Evolutionary conservation across 345 rosid genomes (phyloP).

Genomic region (Salix udensis): DNA sequence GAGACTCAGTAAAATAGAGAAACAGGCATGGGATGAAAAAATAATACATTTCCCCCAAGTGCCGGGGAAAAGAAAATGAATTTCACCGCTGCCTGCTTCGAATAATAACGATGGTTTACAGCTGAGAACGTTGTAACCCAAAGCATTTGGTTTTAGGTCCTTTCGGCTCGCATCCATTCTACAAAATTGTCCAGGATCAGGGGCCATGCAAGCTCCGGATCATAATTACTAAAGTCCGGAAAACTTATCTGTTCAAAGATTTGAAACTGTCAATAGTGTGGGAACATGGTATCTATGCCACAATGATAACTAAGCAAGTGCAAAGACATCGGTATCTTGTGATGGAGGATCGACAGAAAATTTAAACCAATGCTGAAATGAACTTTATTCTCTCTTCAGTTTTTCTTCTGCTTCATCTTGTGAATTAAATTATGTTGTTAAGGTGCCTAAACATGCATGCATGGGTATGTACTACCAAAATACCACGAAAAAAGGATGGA

Average conservation of each 20-base stretch:
- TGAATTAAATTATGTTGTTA: neutral
- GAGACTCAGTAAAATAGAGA: neutral
- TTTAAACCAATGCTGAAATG: neutral
- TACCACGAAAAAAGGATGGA: neutral
- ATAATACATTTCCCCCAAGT: neutral
- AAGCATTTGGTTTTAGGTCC: constrained; percentile 35
- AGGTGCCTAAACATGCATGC: neutral
- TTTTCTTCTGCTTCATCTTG: neutral
- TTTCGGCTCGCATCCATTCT: constrained; percentile 87
- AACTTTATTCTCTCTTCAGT: neutral
- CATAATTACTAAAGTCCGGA: constrained; percentile 71
- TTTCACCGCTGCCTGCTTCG: constrained; percentile 28
- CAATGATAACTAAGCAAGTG: neutral
- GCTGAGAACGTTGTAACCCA: constrained; percentile 36
- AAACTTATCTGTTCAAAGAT: constrained; percentile 70
- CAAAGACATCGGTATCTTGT: neutral
- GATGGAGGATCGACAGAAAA: neutral
- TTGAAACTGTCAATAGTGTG: constrained; percentile 1
- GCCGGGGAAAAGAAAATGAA: neutral
- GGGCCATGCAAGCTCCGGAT: constrained; percentile 98
- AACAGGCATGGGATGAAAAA: neutral
- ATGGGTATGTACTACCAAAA: neutral
- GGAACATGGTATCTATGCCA: neutral
- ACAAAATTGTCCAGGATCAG: constrained; percentile 96
- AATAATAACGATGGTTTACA: constrained; percentile 38